Evolutionary conservation across 306 rosid genomes (phyloP).

Genomic region (Astragalus membranaceus): DNA sequence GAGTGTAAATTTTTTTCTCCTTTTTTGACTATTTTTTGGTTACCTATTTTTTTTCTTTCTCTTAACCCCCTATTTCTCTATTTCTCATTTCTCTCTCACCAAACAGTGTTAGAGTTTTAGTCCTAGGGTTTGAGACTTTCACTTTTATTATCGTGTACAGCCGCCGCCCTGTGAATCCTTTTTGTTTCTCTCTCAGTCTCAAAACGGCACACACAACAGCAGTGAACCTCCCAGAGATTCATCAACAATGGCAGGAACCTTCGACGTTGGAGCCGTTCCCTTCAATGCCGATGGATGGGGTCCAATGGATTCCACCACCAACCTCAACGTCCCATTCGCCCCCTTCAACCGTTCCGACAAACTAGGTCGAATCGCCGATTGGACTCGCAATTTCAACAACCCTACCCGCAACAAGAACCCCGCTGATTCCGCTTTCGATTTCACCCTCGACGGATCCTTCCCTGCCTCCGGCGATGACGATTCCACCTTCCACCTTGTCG

Average conservation of each 20-base stretch:
- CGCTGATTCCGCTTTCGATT: constrained; percentile 74
- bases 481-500: constrained; percentile 69
- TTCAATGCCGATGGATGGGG: constrained; percentile 94
- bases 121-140: no score
- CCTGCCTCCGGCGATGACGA: constrained; percentile 54
- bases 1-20: no score
- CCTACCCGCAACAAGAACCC: constrained; percentile 58
- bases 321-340: constrained; percentile 73
- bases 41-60: no score
- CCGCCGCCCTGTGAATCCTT: no score
- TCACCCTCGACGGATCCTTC: constrained; percentile 78
- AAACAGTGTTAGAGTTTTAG: no score
- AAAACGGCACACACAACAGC: no score
- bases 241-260: constrained; percentile 34
- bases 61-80: no score
- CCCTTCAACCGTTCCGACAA: constrained; percentile 90
- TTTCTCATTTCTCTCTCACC: no score
- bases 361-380: constrained; percentile 85
- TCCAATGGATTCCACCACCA: constrained; percentile 44
- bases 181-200: no score
- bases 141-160: no score
- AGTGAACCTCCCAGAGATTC: no score
- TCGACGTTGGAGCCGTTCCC: constrained; percentile 70
- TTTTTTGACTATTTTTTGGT: no score
- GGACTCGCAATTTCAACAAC: constrained; percentile 80